Evolutionary conservation across 176 grass and related monocot genomes (phyloP).

Genomic region (Bromus sterilis): DNA sequence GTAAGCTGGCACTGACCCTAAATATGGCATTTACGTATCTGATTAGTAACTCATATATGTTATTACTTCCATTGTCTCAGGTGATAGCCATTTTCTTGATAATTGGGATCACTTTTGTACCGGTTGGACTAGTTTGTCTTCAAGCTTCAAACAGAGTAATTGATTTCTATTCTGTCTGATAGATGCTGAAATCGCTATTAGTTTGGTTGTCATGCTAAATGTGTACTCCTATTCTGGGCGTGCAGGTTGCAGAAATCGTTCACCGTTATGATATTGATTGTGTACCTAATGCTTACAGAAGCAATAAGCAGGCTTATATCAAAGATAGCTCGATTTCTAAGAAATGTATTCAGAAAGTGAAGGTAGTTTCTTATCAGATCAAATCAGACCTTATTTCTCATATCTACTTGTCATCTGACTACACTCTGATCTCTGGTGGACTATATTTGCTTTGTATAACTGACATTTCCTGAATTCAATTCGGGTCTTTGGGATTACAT

Average conservation of each 20-base stretch:
- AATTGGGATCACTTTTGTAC: conserved; percentile 54
- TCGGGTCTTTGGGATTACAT: not conserved
- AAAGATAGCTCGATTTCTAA: conserved; percentile 78
- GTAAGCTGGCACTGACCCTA: conserved; percentile 37
- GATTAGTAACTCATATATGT: not conserved
- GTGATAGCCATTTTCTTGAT: conserved; percentile 80
- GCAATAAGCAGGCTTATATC: conserved; percentile 71
- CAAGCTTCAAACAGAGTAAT: conserved; percentile 73
- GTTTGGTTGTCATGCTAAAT: not conserved
- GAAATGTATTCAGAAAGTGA: conserved; percentile 60
- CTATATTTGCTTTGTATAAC: not conserved
- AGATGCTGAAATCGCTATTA: conserved; percentile 14
- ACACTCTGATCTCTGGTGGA: not conserved
- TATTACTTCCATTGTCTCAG: conserved; percentile 34
- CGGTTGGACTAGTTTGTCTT: conserved; percentile 69
- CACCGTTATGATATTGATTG: conserved; percentile 78
- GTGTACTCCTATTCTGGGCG: not conserved
- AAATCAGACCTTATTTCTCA: not conserved
- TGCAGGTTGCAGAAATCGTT: conserved; percentile 75
- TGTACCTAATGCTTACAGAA: conserved; percentile 65
- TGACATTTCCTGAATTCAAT: not conserved
- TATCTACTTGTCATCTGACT: not conserved
- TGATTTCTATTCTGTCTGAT: conserved; percentile 6
- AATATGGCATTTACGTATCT: not conserved
- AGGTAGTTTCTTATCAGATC: conserved; percentile 45